Conservation (phyloP, 148 eudicot genomes). For the Arctostaphylos glauca region DNA sequence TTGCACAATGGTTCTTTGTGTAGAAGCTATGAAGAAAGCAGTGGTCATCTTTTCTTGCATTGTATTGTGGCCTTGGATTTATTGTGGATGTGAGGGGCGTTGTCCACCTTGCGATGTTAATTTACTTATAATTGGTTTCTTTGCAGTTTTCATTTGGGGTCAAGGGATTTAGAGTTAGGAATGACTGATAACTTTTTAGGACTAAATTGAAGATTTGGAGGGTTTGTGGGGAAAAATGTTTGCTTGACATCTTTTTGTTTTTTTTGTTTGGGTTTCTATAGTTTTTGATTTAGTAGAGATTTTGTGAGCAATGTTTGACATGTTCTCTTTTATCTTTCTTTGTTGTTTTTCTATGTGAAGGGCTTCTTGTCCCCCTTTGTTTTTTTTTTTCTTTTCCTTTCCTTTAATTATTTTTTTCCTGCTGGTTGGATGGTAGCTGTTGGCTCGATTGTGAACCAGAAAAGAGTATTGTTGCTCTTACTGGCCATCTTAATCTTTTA, state of each 20-base stretch:
- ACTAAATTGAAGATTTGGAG: neutral
- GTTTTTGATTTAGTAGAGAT: neutral
- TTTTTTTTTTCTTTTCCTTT: neutral
- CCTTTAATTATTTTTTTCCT: neutral
- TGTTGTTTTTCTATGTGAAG: neutral
- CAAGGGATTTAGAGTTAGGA: neutral
- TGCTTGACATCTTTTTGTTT: neutral
- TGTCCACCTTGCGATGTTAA: neutral
- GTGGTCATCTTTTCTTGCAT: neutral
- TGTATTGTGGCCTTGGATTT: neutral
- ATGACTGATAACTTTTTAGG: neutral
- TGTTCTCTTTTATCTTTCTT: neutral
- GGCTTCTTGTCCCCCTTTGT: neutral
- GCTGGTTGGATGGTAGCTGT: neutral
- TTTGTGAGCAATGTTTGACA: neutral
- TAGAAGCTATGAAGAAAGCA: neutral
- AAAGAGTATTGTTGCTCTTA: neutral
- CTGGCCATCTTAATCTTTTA: neutral
- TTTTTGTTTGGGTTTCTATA: neutral
- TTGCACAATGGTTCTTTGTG: neutral
- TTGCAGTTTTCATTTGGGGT: neutral
- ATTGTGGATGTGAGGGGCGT: neutral
- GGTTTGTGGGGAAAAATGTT: neutral
- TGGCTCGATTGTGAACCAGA: neutral
- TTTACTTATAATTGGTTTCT: neutral